Percentiles rank a stretch among this genome's conserved stretches.
Evolutionary conservation across 2,329 filamentous ascomycete species (phyloP).

Genomic region (Ploettnerulaceae sp.): DNA sequence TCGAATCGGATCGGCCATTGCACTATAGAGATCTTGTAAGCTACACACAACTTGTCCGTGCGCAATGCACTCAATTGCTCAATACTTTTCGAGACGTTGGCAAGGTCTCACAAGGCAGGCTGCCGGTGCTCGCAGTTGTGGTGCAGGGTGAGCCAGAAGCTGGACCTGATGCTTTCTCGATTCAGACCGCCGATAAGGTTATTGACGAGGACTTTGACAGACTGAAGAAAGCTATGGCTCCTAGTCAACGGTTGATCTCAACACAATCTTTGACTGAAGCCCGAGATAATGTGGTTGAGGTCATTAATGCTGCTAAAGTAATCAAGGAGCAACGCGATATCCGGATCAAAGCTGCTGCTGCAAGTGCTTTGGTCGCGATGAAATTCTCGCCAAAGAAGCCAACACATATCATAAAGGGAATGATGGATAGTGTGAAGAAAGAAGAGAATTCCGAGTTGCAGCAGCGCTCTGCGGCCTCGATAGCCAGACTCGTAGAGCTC

Average conservation of each 20-base stretch:
- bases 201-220: slow-evolving; percentile 80
- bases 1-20: slow-evolving; percentile 74
- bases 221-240: slow-evolving; percentile 82
- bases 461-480: slow-evolving; percentile 75
- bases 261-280: slow-evolving; percentile 75
- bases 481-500: slow-evolving; percentile 78
- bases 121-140: slow-evolving; percentile 80
- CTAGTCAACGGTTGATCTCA: slow-evolving; percentile 81
- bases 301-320: slow-evolving; percentile 73
- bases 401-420: slow-evolving; percentile 84
- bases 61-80: slow-evolving; percentile 85
- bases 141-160: slow-evolving; percentile 92
- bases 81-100: slow-evolving; percentile 90
- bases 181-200: slow-evolving; percentile 82
- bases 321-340: slow-evolving; percentile 80
- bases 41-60: slow-evolving; percentile 81
- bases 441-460: slow-evolving; percentile 91
- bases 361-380: slow-evolving; percentile 85
- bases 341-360: slow-evolving; percentile 79
- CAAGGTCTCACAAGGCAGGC: slow-evolving; percentile 67
- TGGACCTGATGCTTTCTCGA: slow-evolving; percentile 86
- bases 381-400: slow-evolving; percentile 88
- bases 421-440: slow-evolving; percentile 97
- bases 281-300: slow-evolving; percentile 60
- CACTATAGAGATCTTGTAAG: slow-evolving; percentile 89